Evolutionary conservation across 305 asterid genomes (phyloP).

Genomic region (Andrographis paniculata): DNA sequence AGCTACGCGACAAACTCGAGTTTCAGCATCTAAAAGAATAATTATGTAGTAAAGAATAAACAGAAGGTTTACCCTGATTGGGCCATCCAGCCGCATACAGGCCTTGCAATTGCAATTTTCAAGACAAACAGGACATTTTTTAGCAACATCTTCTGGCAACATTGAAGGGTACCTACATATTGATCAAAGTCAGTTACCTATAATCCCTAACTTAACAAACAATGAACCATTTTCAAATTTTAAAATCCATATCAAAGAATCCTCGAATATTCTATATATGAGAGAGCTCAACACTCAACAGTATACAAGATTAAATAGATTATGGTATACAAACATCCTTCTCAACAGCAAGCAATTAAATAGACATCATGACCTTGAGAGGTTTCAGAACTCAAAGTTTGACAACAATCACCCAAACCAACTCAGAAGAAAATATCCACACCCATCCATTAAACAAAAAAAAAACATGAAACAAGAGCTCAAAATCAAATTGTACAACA

Average conservation of each 20-base stretch:
- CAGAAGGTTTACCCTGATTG: constrained; percentile 34
- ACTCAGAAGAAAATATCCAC: constrained; percentile 6
- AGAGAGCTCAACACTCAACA: no score
- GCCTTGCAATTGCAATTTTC: constrained; percentile 68
- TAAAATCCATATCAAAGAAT: no score
- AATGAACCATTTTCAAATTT: not conserved
- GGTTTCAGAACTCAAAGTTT: no score
- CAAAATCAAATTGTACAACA: constrained; percentile 3
- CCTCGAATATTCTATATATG: no score
- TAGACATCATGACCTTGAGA: no score
- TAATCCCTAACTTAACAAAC: not conserved
- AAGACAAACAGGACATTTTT: constrained; percentile 64
- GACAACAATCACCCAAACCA: constrained; percentile 1
- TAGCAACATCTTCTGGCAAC: constrained; percentile 50
- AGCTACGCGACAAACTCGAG: not conserved
- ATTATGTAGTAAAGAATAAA: constrained; percentile 1
- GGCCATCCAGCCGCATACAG: constrained; percentile 55
- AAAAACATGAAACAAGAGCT: constrained; percentile 4
- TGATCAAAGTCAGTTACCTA: constrained; percentile 17
- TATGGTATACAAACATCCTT: no score
- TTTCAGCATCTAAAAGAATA: constrained; percentile 2
- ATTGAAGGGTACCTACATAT: constrained; percentile 60
- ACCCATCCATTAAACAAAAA: constrained; percentile 5
- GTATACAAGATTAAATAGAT: no score
- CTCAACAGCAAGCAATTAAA: constrained; percentile 4